Evolutionary conservation across 352 stramenopile species (phyloP).

Genomic region (Phytophthora podocarpi): DNA sequence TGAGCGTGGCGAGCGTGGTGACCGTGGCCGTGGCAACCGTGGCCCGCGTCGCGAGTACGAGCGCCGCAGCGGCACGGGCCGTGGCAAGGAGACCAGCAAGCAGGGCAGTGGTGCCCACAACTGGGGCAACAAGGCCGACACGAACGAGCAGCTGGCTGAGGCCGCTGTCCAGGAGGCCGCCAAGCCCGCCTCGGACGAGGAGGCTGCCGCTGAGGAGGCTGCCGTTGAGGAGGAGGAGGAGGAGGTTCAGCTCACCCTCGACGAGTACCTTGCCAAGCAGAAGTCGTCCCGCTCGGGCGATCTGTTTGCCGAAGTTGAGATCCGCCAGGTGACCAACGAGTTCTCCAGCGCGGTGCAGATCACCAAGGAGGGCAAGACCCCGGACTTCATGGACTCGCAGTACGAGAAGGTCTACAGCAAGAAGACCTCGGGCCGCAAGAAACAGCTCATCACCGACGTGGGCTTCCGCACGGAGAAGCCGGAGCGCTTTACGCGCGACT

Average conservation of each 20-base stretch:
- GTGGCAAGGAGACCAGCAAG: conserved; percentile 96
- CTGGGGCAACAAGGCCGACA: conserved; percentile 96
- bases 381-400: conserved; percentile 87
- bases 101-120: conserved; percentile 94
- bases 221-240: conserved; percentile 78
- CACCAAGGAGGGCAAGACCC: conserved; percentile 89
- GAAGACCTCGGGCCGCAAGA: conserved; percentile 95
- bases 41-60: conserved; percentile 90
- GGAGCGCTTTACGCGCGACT: conserved; percentile 74
- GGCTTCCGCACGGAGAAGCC: conserved; percentile 77
- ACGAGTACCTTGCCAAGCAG: conserved; percentile 87
- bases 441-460: conserved; percentile 90
- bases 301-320: conserved; percentile 81
- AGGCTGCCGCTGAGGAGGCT: conserved; percentile 43
- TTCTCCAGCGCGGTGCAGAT: conserved; percentile 79
- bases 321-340: conserved; percentile 90
- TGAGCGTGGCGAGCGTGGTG: conserved; percentile 44
- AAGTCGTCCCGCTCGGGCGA: conserved; percentile 71
- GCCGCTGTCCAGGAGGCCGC: conserved; percentile 60
- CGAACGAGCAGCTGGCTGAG: conserved; percentile 82
- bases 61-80: conserved; percentile 94
- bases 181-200: conserved; percentile 59
- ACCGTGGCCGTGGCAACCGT: conserved; percentile 58
- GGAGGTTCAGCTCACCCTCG: conserved; percentile 82
- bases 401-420: conserved; percentile 96